Conservation (phyloP, 345 rosid species). For the Mangifera indica region DNA sequence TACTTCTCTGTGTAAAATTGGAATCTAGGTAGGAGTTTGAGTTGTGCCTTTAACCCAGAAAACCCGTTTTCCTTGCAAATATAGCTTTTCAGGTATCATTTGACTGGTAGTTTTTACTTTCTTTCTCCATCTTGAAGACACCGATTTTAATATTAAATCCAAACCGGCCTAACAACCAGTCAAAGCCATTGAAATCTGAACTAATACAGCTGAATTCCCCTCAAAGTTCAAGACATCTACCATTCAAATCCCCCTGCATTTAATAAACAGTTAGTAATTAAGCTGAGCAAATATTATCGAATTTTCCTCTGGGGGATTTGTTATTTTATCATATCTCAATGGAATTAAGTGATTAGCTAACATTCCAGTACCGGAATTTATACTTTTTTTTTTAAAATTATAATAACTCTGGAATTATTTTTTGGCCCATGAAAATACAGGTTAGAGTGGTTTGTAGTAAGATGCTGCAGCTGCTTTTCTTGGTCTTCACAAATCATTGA, state of each 20-base stretch:
- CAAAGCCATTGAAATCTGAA: constrained; percentile 17
- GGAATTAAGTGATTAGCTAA: no score
- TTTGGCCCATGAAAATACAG: constrained; percentile 20
- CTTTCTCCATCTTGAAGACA: neutral
- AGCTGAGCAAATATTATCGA: no score
- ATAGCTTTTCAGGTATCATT: neutral
- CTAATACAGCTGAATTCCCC: neutral
- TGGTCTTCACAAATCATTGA: constrained; percentile 3
- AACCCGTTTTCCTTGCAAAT: neutral
- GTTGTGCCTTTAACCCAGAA: neutral
- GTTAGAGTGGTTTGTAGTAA: constrained; percentile 42
- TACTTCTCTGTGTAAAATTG: neutral
- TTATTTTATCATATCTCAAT: no score
- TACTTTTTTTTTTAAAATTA: no score
- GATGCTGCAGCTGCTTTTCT: constrained; percentile 41
- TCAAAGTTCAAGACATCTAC: neutral
- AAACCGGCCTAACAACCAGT: constrained; percentile 26
- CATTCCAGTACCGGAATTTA: no score
- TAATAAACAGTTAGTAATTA: no score
- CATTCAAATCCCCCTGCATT: no score
- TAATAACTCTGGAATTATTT: neutral
- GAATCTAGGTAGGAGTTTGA: neutral
- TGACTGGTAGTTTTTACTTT: constrained; percentile 27
- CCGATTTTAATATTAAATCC: neutral
- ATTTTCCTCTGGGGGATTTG: no score